Evolutionary conservation across 164 flowering plant genomes (phyloP).

Genomic region (Dillenia suffruticosa): DNA sequence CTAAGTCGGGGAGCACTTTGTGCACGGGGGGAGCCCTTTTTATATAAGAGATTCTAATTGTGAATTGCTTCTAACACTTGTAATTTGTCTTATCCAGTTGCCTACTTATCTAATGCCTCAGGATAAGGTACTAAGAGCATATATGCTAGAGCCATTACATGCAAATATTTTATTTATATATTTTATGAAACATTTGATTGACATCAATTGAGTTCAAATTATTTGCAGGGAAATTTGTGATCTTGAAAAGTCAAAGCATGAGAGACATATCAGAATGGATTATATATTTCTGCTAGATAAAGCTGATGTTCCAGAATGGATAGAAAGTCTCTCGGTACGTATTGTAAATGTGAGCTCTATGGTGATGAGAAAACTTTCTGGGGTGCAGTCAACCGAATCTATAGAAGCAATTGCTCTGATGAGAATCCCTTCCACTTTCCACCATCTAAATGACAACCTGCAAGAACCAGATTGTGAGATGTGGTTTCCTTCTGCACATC

Average conservation of each 20-base stretch:
- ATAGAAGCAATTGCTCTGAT: slow-evolving; percentile 70
- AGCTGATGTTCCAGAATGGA: slow-evolving; percentile 46
- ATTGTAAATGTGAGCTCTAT: slow-evolving; percentile 53
- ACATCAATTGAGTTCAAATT: neutral
- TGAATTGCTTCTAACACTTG: too few species aligned
- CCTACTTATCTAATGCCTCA: too few species aligned
- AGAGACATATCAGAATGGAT: slow-evolving; percentile 29
- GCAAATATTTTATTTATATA: too few species aligned
- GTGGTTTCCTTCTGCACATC: slow-evolving; percentile 58
- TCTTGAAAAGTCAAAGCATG: slow-evolving; percentile 37
- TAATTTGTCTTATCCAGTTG: too few species aligned
- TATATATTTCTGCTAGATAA: slow-evolving; percentile 65
- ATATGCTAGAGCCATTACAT: too few species aligned
- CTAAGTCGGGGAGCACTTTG: too few species aligned
- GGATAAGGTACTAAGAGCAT: too few species aligned
- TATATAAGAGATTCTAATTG: too few species aligned
- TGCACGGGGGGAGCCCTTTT: too few species aligned
- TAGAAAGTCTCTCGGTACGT: slow-evolving; percentile 29
- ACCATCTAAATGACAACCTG: slow-evolving; percentile 25
- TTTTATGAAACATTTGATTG: too few species aligned
- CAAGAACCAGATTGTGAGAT: slow-evolving; percentile 24
- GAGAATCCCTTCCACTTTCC: slow-evolving; percentile 61
- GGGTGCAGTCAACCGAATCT: slow-evolving; percentile 71
- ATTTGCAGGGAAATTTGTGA: slow-evolving; percentile 60
- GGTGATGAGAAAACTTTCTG: slow-evolving; percentile 81